Evolutionary conservation across 768 basidiomycete species (phyloP), one percentile per base, ranked within the genome.

Genomic region (Termitomyces sp.): DNA sequence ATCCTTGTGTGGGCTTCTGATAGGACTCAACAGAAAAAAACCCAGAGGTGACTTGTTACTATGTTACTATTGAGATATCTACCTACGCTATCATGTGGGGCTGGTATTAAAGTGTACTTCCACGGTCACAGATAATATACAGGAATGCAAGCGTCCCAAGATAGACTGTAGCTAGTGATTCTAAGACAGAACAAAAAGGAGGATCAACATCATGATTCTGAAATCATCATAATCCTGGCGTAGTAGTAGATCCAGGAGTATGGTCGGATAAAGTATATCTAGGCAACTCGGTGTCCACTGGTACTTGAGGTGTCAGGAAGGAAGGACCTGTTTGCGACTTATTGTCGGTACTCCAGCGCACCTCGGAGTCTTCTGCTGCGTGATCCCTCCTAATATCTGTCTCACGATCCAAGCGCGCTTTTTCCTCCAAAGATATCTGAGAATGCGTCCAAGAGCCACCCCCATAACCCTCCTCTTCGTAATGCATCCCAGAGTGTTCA

Each of bases 381-480:
- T 48, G 44, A 22, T 49, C 52, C 49, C 18, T 42, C 63, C 54
- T 53, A 11, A 28, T 36, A 18, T 57, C 64, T 32, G 55, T 28
- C 32, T 70, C 68, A 6, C 39, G 35, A n/a, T 70, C 66, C 62
- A 49, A 36, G 18, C 67, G 66, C 20, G 64, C 68, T 62, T 77
- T 77, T 65, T 76, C 77, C 53, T 76, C 72, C 4, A 59, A 58
- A 2, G 70, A 65, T 46, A 76, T 75, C 5, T 73, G 71, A 5
- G 67, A 63, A 59, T 73, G 72, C 24, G 74, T 74, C 77, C 74
- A 75, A n/a, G 67, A 62, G 24, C 75, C 76, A 22, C 75, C 75
- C 5, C 75, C 75, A 59, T 77, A 76, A 16, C 70, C 74, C 9
- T 62, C 66, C 54, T 75, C 76, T 11, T 71, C 64, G 3, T 68